Percentiles rank a stretch among this genome's conserved stretches.
Evolutionary conservation across 1,139 yeast genomes (phyloP).

Genomic region (Chernovozyma aurita): DNA sequence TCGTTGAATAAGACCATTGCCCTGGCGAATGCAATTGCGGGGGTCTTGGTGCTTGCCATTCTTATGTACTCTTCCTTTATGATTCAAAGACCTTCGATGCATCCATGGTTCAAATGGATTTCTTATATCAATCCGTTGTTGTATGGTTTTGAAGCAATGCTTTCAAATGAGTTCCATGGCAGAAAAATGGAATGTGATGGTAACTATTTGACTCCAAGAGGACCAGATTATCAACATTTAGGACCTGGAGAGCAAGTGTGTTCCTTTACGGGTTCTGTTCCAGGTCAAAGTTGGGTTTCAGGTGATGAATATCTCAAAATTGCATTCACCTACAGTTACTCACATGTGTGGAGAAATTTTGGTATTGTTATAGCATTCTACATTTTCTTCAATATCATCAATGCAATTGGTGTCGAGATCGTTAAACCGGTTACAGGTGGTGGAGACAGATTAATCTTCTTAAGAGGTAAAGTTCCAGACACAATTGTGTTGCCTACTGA

Average conservation of each 20-base stretch:
- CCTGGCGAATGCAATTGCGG: constrained; percentile 50
- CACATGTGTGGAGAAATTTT: constrained; percentile 64
- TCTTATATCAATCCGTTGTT: constrained; percentile 53
- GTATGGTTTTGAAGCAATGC: constrained; percentile 54
- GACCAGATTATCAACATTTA: constrained; percentile 43
- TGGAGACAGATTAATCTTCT: constrained; percentile 54
- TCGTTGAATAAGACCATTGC: constrained; percentile 41
- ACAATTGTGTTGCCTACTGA: constrained; percentile 18
- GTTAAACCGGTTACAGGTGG: constrained; percentile 50
- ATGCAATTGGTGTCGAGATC: constrained; percentile 47
- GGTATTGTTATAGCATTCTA: constrained; percentile 58
- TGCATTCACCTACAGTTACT: constrained; percentile 35
- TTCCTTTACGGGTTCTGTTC: constrained; percentile 44
- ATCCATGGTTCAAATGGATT: constrained; percentile 64
- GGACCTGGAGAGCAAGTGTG: constrained; percentile 42
- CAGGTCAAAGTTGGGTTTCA: constrained; percentile 39
- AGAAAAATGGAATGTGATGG: constrained; percentile 48
- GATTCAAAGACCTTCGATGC: constrained; percentile 57
- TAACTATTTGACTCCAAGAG: constrained; percentile 42
- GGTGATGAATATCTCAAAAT: constrained; percentile 47
- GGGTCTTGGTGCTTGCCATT: constrained; percentile 43
- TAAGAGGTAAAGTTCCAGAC: constrained; percentile 49
- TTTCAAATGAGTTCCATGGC: constrained; percentile 54
- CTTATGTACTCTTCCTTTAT: constrained; percentile 52
- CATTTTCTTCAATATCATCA: constrained; percentile 41